These are phyloP conservation scores for Cochlearia excelsa DNA, from an alignment of 345 rosid species.

Conservation along the genomic window DNA sequence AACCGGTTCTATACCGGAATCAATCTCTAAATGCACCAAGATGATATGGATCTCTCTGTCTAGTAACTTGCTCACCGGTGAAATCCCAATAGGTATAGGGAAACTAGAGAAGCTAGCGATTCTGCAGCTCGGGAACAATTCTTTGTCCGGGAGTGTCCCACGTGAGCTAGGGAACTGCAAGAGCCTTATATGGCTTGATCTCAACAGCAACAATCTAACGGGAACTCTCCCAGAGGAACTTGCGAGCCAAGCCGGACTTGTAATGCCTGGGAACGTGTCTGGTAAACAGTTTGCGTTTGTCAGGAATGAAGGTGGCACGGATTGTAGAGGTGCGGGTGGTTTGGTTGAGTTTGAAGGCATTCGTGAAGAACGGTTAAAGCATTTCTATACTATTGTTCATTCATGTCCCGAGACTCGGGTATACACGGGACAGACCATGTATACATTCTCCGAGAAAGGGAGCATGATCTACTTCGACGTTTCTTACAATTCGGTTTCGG, in stretches of 20 bases:
- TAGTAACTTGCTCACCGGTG: slow-evolving; percentile 65
- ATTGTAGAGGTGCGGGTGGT: slow-evolving; percentile 98
- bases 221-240: slow-evolving; percentile 66
- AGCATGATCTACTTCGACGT: slow-evolving; percentile 91
- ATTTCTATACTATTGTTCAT: slow-evolving; percentile 68
- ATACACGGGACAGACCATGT: slow-evolving; percentile 75
- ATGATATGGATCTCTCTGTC: slow-evolving; percentile 94
- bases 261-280: slow-evolving; percentile 74
- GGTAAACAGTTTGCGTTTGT: slow-evolving; percentile 94
- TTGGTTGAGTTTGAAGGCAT: slow-evolving; percentile 86
- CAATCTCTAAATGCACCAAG: slow-evolving; percentile 69
- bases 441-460: slow-evolving; percentile 70
- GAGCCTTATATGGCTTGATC: slow-evolving; percentile 92
- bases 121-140: slow-evolving; percentile 85
- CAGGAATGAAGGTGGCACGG: slow-evolving; percentile 94
- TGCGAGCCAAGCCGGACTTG: slow-evolving; percentile 66
- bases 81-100: slow-evolving; percentile 68
- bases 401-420: slow-evolving; percentile 84
- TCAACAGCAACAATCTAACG: slow-evolving; percentile 69
- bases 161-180: slow-evolving; percentile 65
- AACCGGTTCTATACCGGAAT: slow-evolving; percentile 65
- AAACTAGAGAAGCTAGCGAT: slow-evolving; percentile 63
- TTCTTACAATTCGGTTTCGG: slow-evolving; percentile 69
- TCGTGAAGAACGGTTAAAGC: slow-evolving; percentile 59
- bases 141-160: slow-evolving; percentile 72